These are phyloP conservation scores for Geosiphon pyriformis DNA, from an alignment of 192 early-diverging fungal species.

Conservation along the genomic window DNA sequence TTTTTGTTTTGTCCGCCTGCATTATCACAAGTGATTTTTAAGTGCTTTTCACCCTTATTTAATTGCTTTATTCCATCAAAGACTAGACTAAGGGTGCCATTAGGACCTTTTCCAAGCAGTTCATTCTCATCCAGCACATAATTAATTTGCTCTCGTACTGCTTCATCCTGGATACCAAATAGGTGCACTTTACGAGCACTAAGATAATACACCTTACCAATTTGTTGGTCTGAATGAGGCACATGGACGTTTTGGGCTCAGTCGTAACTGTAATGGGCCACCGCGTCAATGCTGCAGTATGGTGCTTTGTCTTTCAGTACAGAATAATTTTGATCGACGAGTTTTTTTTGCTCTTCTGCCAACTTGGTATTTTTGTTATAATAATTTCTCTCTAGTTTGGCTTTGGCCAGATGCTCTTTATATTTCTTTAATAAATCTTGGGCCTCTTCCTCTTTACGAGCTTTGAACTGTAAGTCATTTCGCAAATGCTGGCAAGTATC, in stretches of 20 bases:
- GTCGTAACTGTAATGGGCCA: constrained; percentile 8
- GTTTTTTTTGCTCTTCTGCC: constrained; percentile 11
- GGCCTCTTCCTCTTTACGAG: constrained; percentile 19
- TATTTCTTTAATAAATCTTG: constrained; percentile 13
- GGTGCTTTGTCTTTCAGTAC: constrained; percentile 8
- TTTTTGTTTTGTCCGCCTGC: constrained; percentile 3
- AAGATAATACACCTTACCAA: constrained; percentile 1
- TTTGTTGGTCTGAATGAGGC: constrained; percentile 5
- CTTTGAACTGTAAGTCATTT: constrained; percentile 21
- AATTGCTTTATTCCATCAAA: constrained; percentile 2
- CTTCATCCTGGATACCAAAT: constrained; percentile 14
- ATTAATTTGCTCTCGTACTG: constrained; percentile 14
- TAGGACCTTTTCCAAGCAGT: constrained; percentile 1
- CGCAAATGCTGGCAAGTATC: constrained; percentile 20
- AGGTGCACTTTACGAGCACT: constrained; percentile 7
- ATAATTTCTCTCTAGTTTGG: constrained; percentile 13
- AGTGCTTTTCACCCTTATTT: background rate
- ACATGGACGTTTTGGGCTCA: constrained; percentile 12
- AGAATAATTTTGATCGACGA: constrained; percentile 14
- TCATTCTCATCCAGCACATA: constrained; percentile 2
- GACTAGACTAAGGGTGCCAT: background rate
- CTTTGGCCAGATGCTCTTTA: constrained; percentile 5
- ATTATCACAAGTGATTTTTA: constrained; percentile 11
- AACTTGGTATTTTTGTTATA: constrained; percentile 3
- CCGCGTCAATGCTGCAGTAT: constrained; percentile 15